Evolutionary conservation across 495 filamentous ascomycete species (phyloP), one percentile per base, ranked within the genome.

Genomic region (Pyrenula aspistea): DNA sequence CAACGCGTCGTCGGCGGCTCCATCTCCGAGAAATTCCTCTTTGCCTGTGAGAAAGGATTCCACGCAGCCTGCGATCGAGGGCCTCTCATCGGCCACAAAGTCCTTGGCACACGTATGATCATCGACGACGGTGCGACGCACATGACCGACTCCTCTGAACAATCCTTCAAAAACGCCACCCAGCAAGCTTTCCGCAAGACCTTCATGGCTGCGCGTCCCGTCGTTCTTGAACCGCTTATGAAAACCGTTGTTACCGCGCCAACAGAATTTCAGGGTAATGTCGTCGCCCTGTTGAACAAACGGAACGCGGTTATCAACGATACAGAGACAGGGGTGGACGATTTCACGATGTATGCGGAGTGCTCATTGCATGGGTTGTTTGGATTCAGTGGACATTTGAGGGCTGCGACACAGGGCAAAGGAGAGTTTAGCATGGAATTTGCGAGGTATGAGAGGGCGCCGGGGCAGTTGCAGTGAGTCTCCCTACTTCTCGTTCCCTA

Each of bases 391-490:
- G 84, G 80, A 42, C 85, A 94, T 71, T 73, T 99, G 69, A 80
- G 94, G 60, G 94, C 94, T 2, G 87, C 90, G 22, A 96, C 92
- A 10, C 94, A 99, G 75, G 94, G 93, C 55, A 99, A 99, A 79
- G 94, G 94, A 61, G 94, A 99, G 76, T 99, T 96, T 64, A 85
- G 79, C 59, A 99, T 99, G 94, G 94, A 99, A 76, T 99, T 97
- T 70, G 89, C 85, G 67, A 91, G 97, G 73, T 97, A 99, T 67
- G 82, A 84, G 56, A 77, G 88, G 55, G 88, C 92, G 60, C 87
- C 91, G 53, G 82, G 83, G 58, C 92, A 96, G 63, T 66, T 96
- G 69, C 94, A 99, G 86, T 88, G 83, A 66, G 84, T 82, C 63
- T 61, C 58, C 24, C 55, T n/a, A 50, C 51, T 49, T 11, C 25